Evolutionary conservation across 2,329 filamentous ascomycete species (phyloP), one percentile per base, ranked within the genome.

Genomic region (Phoma sp.): DNA sequence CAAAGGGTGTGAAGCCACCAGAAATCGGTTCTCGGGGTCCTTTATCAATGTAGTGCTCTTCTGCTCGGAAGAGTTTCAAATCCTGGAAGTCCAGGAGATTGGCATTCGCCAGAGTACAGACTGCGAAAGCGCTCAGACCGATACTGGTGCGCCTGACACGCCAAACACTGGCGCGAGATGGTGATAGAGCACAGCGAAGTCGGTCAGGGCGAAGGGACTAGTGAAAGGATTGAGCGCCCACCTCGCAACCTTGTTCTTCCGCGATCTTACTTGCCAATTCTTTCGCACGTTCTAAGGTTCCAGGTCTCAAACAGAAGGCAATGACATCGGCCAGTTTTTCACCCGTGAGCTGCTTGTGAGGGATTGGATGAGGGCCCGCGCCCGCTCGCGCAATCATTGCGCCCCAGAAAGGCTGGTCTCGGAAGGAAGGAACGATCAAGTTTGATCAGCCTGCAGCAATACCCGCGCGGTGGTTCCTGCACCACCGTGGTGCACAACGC

Each of bases 381-480:
- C 81, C 80, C 4, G 80, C 76, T 43, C 69, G 64, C 2, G 79
- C 78, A 85, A 84, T 0, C 79, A n/a, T n/a, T n/a, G n/a, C n/a
- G n/a, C n/a, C n/a, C n/a, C n/a, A n/a, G n/a, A n/a, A n/a, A n/a
- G n/a, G 79, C 65, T 85, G 82, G 45, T 85, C 83, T 45, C 82
- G 82, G 59, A 85, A 85, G 59, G 85, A 86, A 0, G 84, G 84
- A 0, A 86, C 78, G 29, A 86, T 75, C 0, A 79, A 63, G 0
- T 83, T 86, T 0, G 84, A 83, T 9, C 77, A 68, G 10, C 51
- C 56, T 21, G 27, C 12, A 12, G 27, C 9, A 2, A 86, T 74
- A 1, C 84, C 83, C 37, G 78, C 1, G 84, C 83, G 4, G 84
- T 85, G 0, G 83, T 85, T 96, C n/a, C n/a, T n/a, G n/a, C n/a